Conservation (phyloP, 2,329 filamentous ascomycete genomes). For the Gaeumannomyces tritici region DNA sequence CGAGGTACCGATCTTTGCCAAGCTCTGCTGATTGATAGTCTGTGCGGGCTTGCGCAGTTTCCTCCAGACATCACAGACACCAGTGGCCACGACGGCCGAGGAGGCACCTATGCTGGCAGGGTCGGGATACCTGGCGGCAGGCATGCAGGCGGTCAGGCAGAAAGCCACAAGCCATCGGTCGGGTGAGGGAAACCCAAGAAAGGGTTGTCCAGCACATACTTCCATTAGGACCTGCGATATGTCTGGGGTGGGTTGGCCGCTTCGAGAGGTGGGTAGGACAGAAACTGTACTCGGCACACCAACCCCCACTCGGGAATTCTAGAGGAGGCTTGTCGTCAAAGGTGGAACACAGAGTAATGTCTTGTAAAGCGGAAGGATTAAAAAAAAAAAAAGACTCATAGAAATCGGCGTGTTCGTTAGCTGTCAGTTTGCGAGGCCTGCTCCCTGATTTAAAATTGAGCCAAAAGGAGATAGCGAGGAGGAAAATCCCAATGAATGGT, state of each 20-base stretch:
- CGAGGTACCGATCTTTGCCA: not conserved
- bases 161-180: not conserved
- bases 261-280: not conserved
- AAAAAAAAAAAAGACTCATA: not conserved
- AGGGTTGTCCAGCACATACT: too few species aligned
- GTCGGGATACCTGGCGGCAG: too few species aligned
- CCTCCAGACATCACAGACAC: not conserved
- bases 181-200: too few species aligned
- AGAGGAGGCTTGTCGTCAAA: not conserved
- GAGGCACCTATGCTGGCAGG: too few species aligned
- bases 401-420: not conserved
- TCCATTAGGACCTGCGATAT: too few species aligned
- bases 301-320: not conserved
- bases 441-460: slow-evolving; percentile 1
- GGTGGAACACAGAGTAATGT: not conserved
- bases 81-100: not conserved
- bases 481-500: not conserved
- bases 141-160: too few species aligned
- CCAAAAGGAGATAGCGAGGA: not conserved
- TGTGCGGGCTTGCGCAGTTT: not conserved
- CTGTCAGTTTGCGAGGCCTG: not conserved
- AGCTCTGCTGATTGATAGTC: not conserved
- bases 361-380: too few species aligned
- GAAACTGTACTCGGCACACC: not conserved
- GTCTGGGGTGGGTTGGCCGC: too few species aligned